These are phyloP conservation scores for Penicillium brasilianum DNA, from an alignment of 2,329 filamentous ascomycete species.

Conservation along the genomic window DNA sequence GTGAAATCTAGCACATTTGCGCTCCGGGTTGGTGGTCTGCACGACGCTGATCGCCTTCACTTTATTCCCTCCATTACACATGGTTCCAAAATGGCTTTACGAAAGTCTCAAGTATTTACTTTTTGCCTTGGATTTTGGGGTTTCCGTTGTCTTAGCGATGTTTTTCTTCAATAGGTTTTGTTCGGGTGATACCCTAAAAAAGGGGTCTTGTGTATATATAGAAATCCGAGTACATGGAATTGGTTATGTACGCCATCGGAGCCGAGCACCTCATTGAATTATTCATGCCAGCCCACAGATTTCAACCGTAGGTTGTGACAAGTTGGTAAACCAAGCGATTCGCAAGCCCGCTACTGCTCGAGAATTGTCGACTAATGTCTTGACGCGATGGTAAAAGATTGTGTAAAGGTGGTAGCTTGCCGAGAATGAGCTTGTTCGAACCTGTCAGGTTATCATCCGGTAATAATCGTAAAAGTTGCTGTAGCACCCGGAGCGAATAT, in stretches of 20 bases:
- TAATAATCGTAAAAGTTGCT: slow-evolving; percentile 55
- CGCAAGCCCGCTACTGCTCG: slow-evolving; percentile 12
- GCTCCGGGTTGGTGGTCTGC: background rate
- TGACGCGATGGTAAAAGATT: slow-evolving; percentile 35
- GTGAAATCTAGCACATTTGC: background rate
- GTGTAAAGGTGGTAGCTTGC: slow-evolving; percentile 36
- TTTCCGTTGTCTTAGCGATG: background rate
- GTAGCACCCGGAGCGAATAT: slow-evolving; percentile 66
- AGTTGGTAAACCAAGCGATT: slow-evolving; percentile 16
- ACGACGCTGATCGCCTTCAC: background rate
- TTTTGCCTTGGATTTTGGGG: background rate
- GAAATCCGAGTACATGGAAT: background rate
- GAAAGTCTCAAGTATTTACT: background rate
- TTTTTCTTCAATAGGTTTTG: background rate
- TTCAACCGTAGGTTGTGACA: slow-evolving; percentile 21
- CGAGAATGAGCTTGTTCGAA: slow-evolving; percentile 29
- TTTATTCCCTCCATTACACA: background rate
- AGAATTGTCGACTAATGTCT: slow-evolving; percentile 25
- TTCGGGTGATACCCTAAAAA: background rate
- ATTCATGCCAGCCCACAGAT: too few relatives aligned
- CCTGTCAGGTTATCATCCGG: slow-evolving; percentile 29
- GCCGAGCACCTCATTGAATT: too few relatives aligned
- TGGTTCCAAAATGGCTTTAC: background rate
- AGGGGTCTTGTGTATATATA: background rate
- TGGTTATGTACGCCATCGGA: background rate